These are phyloP conservation scores for Trichoderma koningiopsis DNA, from an alignment of 2,329 filamentous ascomycete genomes.

Conservation along the genomic window DNA sequence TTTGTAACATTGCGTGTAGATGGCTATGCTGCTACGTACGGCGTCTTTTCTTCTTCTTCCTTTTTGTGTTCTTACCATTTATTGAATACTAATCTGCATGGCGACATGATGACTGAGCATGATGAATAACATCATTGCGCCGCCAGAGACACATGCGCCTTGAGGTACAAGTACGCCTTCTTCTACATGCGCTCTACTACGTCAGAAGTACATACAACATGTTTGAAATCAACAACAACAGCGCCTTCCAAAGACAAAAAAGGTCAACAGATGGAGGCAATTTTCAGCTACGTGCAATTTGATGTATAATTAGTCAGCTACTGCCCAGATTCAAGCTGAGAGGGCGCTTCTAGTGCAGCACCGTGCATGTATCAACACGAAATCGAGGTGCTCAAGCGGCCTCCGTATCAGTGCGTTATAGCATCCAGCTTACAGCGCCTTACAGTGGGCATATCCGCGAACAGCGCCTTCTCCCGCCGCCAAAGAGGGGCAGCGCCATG, in stretches of 20 bases:
- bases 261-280: background rate
- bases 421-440: constrained; percentile 4
- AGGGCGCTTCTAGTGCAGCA: background rate
- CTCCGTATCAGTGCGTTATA: background rate
- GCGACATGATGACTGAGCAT: background rate
- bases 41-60: too few species aligned
- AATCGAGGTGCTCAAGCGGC: background rate
- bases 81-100: background rate
- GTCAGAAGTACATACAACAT: background rate
- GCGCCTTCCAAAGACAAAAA: background rate
- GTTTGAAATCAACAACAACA: background rate
- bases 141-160: background rate
- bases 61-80: background rate
- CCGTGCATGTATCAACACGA: background rate
- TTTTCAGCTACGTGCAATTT: background rate
- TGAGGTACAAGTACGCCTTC: background rate
- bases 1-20: background rate
- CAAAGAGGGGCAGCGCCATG: constrained; percentile 2
- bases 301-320: background rate
- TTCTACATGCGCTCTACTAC: background rate
- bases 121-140: background rate
- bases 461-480: constrained; percentile 3
- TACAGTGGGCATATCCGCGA: background rate
- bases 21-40: background rate
- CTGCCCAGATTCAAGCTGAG: background rate